Evolutionary conservation across 129 eudicot species (phyloP).

Genomic region (Erigeron canadensis): DNA sequence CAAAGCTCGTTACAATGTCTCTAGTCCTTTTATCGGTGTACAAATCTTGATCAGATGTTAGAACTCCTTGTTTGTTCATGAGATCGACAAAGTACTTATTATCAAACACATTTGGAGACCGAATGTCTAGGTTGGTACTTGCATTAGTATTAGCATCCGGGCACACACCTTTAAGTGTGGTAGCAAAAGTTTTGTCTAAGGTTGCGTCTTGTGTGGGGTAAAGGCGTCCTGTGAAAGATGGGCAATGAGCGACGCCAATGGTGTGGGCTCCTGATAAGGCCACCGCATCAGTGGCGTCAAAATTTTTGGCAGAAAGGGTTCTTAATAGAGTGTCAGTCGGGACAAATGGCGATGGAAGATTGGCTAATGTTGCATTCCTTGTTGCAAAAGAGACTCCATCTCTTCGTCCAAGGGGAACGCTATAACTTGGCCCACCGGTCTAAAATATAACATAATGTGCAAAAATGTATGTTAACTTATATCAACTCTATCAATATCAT

Average conservation of each 20-base stretch:
- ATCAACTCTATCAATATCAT: too few relatives aligned
- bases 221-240: slow-evolving; percentile 48
- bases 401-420: slow-evolving; percentile 56
- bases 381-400: slow-evolving; percentile 61
- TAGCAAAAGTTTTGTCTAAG: slow-evolving; percentile 53
- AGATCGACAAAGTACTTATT: slow-evolving; percentile 67
- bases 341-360: slow-evolving; percentile 53
- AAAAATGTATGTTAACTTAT: too few relatives aligned
- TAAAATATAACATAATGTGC: slow-evolving; percentile 10
- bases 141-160: slow-evolving; percentile 35
- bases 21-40: slow-evolving; percentile 55
- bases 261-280: slow-evolving; percentile 82
- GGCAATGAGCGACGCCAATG: slow-evolving; percentile 56
- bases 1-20: slow-evolving; percentile 54
- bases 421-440: slow-evolving; percentile 66
- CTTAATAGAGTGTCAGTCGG: slow-evolving; percentile 43
- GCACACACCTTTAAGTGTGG: slow-evolving; percentile 42
- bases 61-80: slow-evolving; percentile 59
- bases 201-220: slow-evolving; percentile 64
- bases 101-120: slow-evolving; percentile 63
- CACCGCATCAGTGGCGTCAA: slow-evolving; percentile 57
- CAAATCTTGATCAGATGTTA: slow-evolving; percentile 65
- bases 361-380: slow-evolving; percentile 43
- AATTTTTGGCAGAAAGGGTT: slow-evolving; percentile 33
- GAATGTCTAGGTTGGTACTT: slow-evolving; percentile 48